These are phyloP conservation scores for Flaveria sonorensis DNA, from an alignment of 129 eudicot genomes.

Conservation along the genomic window DNA sequence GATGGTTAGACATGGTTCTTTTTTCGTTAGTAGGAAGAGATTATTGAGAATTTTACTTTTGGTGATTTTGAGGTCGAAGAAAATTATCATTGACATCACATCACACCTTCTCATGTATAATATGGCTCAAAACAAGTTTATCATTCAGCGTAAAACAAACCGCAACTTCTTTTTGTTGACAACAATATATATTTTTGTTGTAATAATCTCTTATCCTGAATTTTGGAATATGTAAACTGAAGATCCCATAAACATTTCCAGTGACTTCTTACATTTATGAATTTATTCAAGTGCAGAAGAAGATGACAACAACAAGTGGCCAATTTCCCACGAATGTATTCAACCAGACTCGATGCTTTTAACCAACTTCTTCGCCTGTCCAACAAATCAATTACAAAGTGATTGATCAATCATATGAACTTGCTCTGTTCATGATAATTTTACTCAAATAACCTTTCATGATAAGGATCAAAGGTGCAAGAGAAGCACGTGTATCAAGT, in stretches of 20 bases:
- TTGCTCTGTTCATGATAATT: neutral
- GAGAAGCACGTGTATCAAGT: neutral
- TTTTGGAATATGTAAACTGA: conserved; percentile 26
- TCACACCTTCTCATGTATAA: neutral
- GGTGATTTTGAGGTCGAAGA: too few relatives aligned
- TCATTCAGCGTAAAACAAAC: neutral
- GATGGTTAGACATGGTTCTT: too few relatives aligned
- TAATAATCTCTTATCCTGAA: conserved; percentile 3
- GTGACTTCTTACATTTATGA: neutral
- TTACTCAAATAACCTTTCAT: conserved; percentile 10
- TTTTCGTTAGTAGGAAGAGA: too few relatives aligned
- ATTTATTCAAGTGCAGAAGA: conserved; percentile 26
- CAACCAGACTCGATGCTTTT: conserved; percentile 60
- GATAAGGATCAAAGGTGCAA: conserved; percentile 4
- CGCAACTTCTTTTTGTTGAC: neutral
- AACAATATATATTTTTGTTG: neutral
- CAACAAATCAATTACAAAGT: conserved; percentile 26
- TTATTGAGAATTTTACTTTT: too few relatives aligned
- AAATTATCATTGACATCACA: neutral
- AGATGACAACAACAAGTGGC: conserved; percentile 3
- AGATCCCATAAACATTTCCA: neutral
- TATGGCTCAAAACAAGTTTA: neutral
- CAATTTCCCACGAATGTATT: conserved; percentile 11
- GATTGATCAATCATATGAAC: conserved; percentile 24
- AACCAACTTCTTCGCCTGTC: conserved; percentile 79